Percentiles rank a stretch among this genome's conserved stretches.
Evolutionary conservation across 164 flowering plant genomes (phyloP).

Genomic region (Protea cynaroides): DNA sequence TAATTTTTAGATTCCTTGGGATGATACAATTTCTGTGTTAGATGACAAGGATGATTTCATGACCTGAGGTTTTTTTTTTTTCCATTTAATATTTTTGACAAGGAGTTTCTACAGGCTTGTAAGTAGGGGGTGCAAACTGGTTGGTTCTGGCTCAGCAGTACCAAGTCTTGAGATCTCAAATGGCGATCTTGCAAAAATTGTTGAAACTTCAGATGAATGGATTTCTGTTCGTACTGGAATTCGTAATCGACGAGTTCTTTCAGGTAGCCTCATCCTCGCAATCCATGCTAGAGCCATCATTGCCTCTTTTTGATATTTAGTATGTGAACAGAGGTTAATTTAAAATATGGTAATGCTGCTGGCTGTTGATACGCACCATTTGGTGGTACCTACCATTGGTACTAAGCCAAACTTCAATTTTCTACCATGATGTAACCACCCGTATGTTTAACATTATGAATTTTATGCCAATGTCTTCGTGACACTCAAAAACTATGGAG

Average conservation of each 20-base stretch:
- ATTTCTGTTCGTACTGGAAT: slow-evolving; percentile 95
- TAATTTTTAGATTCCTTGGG: too few species aligned
- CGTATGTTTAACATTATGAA: not conserved
- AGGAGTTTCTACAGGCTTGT: slow-evolving; percentile 39
- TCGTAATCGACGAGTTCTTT: slow-evolving; percentile 68
- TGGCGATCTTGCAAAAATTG: slow-evolving; percentile 73
- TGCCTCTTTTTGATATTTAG: too few species aligned
- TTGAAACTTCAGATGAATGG: slow-evolving; percentile 91
- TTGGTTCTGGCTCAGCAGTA: slow-evolving; percentile 80
- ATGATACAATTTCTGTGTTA: too few species aligned
- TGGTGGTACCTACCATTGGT: too few species aligned
- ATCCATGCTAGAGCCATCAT: not conserved
- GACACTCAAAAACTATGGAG: not conserved
- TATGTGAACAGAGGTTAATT: too few species aligned
- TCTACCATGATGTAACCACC: too few species aligned
- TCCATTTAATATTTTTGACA: not conserved
- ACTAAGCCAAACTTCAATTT: too few species aligned
- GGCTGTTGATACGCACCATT: not conserved
- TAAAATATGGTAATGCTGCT: not conserved
- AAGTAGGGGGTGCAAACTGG: slow-evolving; percentile 65
- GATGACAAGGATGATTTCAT: too few species aligned
- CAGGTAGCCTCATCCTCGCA: slow-evolving; percentile 40
- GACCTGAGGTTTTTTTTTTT: too few species aligned
- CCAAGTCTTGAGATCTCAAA: slow-evolving; percentile 62
- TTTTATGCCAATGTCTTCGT: not conserved